Evolutionary conservation across 805 yeast species (phyloP), one percentile per base, ranked within the genome.

Genomic region (Candida nonsorbophila): DNA sequence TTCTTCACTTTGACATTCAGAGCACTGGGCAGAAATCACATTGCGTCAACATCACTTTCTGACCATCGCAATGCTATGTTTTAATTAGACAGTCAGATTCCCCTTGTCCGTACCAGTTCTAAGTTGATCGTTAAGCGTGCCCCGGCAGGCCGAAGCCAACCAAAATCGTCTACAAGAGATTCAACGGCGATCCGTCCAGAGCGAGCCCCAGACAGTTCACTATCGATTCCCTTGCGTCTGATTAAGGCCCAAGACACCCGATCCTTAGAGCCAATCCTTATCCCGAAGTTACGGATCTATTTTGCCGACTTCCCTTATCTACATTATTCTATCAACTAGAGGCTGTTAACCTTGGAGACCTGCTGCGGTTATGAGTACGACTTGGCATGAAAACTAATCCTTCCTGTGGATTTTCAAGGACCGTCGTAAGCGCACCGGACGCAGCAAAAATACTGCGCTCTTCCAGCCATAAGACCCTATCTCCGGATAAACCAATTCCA

Each of bases 261-360:
- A 52, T 50, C 62, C 59, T 53, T 51, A 55, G 60, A 55, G 62
- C 61, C 63, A 57, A 57, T 57, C 57, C 62, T 56, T 55, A 45
- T 57, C 62, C 60, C 62, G 59, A 54, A 55, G 62, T 54, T 55
- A 58, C 61, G 58, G 60, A 57, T 53, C 59, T 45, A 56, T 51
- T 56, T 54, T 56, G 62, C 62, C 60, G 62, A 56, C 60, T 58
- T 58, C 62, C 63, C 62, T 53, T 54, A 56, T 53, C 62, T 54
- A 56, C 62, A 52, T 56, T 53, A 51, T 55, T 55, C 62, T 56
- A 53, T 58, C 61, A 57, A 55, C 62, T 54, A 57, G 62, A 58
- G 62, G 62, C 62, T 55, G 62, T 58, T 58, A 57, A 55, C 63
- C 64, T 58, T 53, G 64, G 62, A 58, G 63, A 56, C 63, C 62